Evolutionary conservation across 2,329 filamentous ascomycete species (phyloP).

Genomic region (Colletotrichum spinosum): DNA sequence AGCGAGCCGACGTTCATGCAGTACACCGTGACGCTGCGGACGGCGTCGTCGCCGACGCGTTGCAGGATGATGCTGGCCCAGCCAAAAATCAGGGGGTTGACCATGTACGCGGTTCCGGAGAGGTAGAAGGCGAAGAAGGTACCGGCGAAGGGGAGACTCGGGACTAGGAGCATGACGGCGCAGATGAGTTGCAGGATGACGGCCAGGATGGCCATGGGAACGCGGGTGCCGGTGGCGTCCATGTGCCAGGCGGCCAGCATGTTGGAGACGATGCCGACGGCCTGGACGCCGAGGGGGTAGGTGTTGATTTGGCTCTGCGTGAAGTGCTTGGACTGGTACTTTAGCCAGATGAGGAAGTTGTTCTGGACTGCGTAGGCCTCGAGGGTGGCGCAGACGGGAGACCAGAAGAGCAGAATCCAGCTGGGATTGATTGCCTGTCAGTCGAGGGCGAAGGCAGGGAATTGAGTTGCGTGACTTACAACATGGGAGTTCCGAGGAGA

Average conservation of each 20-base stretch:
- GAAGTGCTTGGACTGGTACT: slow-evolving; percentile 40
- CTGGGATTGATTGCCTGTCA: slow-evolving; percentile 23
- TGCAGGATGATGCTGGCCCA: slow-evolving; percentile 53
- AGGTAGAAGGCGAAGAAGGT: slow-evolving; percentile 48
- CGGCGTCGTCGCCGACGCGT: slow-evolving; percentile 51
- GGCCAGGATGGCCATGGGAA: slow-evolving; percentile 49
- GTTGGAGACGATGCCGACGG: slow-evolving; percentile 46
- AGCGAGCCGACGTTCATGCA: slow-evolving; percentile 52
- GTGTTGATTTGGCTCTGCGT: slow-evolving; percentile 50
- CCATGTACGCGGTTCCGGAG: slow-evolving; percentile 53
- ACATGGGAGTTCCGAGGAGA: slow-evolving; percentile 37
- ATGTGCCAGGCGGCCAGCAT: slow-evolving; percentile 51
- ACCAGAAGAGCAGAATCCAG: slow-evolving; percentile 48
- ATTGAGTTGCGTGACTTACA: slow-evolving; percentile 32
- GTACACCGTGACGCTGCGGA: slow-evolving; percentile 50
- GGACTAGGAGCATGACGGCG: slow-evolving; percentile 48
- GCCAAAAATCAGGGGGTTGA: slow-evolving; percentile 53
- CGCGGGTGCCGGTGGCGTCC: slow-evolving; percentile 48
- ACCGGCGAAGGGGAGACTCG: slow-evolving; percentile 43
- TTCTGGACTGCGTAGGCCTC: slow-evolving; percentile 46
- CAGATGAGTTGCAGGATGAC: slow-evolving; percentile 47
- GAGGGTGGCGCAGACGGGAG: slow-evolving; percentile 48
- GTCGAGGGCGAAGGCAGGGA: neutral
- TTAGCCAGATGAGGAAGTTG: slow-evolving; percentile 46
- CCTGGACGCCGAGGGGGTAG: slow-evolving; percentile 51